Percentiles rank a stretch among this genome's conserved stretches.
These are phyloP conservation scores for Suillus ampliporus DNA, from an alignment of 768 basidiomycete genomes.

Conservation along the genomic window DNA sequence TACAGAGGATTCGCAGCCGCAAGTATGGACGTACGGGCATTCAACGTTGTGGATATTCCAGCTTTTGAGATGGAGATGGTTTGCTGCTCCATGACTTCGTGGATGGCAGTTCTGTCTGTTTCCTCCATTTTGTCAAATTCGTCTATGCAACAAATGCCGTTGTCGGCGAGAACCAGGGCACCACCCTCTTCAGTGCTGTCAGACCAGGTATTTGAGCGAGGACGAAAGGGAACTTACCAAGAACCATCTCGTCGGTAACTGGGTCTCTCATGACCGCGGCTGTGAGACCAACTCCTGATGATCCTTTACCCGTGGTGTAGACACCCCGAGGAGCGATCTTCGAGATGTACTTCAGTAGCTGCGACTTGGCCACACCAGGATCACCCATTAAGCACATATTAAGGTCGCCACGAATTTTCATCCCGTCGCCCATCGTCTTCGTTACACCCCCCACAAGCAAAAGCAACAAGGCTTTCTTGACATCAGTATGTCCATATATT, in stretches of 20 bases:
- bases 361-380: slow-evolving; percentile 98
- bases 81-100: slow-evolving; percentile 99
- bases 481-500: slow-evolving; percentile 96
- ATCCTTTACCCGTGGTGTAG: slow-evolving; percentile 98
- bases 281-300: slow-evolving; percentile 97
- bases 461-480: slow-evolving; percentile 94
- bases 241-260: slow-evolving; percentile 98
- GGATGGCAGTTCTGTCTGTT: slow-evolving; percentile 94
- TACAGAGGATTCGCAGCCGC: slow-evolving; percentile 98
- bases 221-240: slow-evolving; percentile 66
- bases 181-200: slow-evolving; percentile 81
- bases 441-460: slow-evolving; percentile 96
- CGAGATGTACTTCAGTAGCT: slow-evolving; percentile 96
- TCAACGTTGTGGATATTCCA: slow-evolving; percentile 97
- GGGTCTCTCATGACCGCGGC: slow-evolving; percentile 99
- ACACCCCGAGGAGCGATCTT: slow-evolving; percentile 98
- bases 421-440: slow-evolving; percentile 93
- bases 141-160: slow-evolving; percentile 99
- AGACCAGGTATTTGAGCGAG: slow-evolving; percentile 9
- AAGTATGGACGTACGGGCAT: slow-evolving; percentile 95
- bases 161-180: slow-evolving; percentile 98
- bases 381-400: slow-evolving; percentile 99
- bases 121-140: slow-evolving; percentile 99
- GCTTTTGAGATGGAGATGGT: slow-evolving; percentile 99
- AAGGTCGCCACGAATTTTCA: slow-evolving; percentile 98